Percentiles rank a stretch among this genome's conserved stretches.
phyloP scores from a whole-genome alignment of 2,329 filamentous ascomycete genomes.

The Pyrenophora teres region DNA sequence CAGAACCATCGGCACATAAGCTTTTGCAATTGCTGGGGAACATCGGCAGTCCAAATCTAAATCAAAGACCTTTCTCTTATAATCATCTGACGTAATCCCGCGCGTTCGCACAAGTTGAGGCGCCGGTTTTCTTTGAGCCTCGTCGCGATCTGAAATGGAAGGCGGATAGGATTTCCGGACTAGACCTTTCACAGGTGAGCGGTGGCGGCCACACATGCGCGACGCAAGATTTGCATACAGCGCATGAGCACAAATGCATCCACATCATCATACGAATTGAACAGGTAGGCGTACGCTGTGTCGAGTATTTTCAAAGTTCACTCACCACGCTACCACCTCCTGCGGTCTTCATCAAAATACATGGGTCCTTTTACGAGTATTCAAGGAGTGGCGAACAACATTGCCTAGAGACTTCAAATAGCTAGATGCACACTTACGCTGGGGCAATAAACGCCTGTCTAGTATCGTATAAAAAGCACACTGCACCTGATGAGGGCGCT shows the following conservation, averaged over 20 bases:
- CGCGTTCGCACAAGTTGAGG: too few relatives aligned
- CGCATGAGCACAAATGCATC: neutral
- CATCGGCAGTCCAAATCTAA: slow-evolving; percentile 1
- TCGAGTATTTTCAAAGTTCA: too few relatives aligned
- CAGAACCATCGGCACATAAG: neutral
- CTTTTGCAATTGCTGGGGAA: slow-evolving; percentile 3
- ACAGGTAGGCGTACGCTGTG: neutral
- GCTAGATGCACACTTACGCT: too few relatives aligned
- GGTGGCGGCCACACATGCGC: neutral
- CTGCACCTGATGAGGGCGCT: too few relatives aligned
- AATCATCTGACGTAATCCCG: neutral
- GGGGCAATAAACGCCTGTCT: too few relatives aligned
- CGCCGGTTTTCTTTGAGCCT: neutral
- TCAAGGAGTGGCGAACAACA: too few relatives aligned
- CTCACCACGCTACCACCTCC: neutral
- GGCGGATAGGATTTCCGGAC: neutral
- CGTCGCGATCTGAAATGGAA: neutral
- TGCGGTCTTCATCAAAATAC: too few relatives aligned
- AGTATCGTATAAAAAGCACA: too few relatives aligned
- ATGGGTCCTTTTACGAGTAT: too few relatives aligned
- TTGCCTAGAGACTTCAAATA: too few relatives aligned
- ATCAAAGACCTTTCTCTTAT: neutral
- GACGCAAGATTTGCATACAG: neutral
- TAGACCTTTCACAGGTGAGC: neutral
- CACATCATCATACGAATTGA: neutral